Conservation (phyloP, 441 rosid species). For the Biscutella laevigata region DNA sequence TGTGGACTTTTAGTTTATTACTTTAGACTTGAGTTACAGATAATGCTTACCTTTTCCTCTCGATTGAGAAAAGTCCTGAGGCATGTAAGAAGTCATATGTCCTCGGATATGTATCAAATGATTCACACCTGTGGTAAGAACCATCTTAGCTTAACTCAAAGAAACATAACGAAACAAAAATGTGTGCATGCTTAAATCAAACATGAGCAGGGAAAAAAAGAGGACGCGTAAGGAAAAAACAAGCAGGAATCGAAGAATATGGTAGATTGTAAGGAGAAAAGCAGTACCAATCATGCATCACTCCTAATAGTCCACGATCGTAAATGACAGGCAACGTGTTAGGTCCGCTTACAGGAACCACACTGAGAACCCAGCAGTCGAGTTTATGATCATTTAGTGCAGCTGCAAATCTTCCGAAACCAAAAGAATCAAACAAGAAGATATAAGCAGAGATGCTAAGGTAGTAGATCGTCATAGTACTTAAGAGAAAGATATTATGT, state of each 20-base stretch:
- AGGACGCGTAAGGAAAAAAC: no score
- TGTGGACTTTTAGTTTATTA: no score
- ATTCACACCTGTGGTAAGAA: slow-evolving; percentile 67
- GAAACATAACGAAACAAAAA: not conserved
- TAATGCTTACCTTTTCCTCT: slow-evolving; percentile 59
- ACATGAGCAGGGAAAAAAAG: slow-evolving; percentile 1
- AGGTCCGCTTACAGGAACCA: slow-evolving; percentile 86
- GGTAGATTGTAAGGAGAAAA: slow-evolving; percentile 15
- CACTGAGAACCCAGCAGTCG: slow-evolving; percentile 88
- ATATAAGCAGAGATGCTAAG: not conserved
- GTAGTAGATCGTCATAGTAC: not conserved
- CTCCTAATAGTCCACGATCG: slow-evolving; percentile 91
- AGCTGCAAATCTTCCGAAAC: slow-evolving; percentile 71
- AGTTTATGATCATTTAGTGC: slow-evolving; percentile 64
- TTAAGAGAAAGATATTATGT: slow-evolving; percentile 6
- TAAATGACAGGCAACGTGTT: slow-evolving; percentile 90
- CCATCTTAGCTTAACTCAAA: not conserved
- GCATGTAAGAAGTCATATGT: slow-evolving; percentile 90
- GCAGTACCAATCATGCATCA: slow-evolving; percentile 89
- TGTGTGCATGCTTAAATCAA: not conserved
- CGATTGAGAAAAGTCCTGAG: slow-evolving; percentile 78
- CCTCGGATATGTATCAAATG: slow-evolving; percentile 96
- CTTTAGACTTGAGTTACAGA: not conserved
- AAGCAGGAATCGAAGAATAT: no score
- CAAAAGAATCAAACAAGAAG: slow-evolving; percentile 7